These are phyloP conservation scores for Zoysia japonica DNA, from an alignment of 176 grass and related monocot genomes.

Conservation along the genomic window DNA sequence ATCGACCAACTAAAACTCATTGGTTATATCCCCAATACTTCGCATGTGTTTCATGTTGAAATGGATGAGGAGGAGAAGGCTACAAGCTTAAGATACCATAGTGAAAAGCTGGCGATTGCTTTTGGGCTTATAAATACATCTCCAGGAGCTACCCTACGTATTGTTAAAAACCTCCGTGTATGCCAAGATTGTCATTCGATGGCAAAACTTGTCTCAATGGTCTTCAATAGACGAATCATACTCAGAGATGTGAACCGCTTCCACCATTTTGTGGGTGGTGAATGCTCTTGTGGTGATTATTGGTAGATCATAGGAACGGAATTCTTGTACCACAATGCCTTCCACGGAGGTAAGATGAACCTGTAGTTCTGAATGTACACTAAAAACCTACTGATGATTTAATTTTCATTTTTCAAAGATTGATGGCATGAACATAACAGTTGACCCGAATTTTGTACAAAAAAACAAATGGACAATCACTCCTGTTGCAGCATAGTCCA, in stretches of 20 bases:
- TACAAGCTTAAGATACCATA: slow-evolving; percentile 63
- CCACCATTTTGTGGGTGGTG: slow-evolving; percentile 62
- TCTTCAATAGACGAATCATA: slow-evolving; percentile 65
- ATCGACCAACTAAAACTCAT: slow-evolving; percentile 67
- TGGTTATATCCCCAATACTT: slow-evolving; percentile 72
- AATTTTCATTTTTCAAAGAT: slow-evolving; percentile 8
- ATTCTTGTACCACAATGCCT: slow-evolving; percentile 7
- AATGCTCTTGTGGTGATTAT: slow-evolving; percentile 73
- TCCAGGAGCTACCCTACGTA: slow-evolving; percentile 61
- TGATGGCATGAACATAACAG: not conserved
- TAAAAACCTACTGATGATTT: slow-evolving; percentile 1
- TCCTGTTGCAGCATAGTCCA: not conserved
- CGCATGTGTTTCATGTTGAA: slow-evolving; percentile 63
- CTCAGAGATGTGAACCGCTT: slow-evolving; percentile 84
- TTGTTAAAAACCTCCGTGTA: slow-evolving; percentile 78
- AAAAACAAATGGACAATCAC: slow-evolving; percentile 10
- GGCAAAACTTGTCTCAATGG: slow-evolving; percentile 70
- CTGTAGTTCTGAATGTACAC: slow-evolving; percentile 44
- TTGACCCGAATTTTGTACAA: not conserved
- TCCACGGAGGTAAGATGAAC: slow-evolving; percentile 41
- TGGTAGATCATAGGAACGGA: slow-evolving; percentile 51
- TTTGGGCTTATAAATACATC: slow-evolving; percentile 70
- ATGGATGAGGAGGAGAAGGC: slow-evolving; percentile 74
- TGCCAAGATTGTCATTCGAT: slow-evolving; percentile 72
- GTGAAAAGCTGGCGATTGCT: slow-evolving; percentile 74